Percentiles rank a stretch among this genome's conserved stretches.
phyloP scores from a whole-genome alignment of 1,139 yeast species.

The Geotrichum candidum region DNA sequence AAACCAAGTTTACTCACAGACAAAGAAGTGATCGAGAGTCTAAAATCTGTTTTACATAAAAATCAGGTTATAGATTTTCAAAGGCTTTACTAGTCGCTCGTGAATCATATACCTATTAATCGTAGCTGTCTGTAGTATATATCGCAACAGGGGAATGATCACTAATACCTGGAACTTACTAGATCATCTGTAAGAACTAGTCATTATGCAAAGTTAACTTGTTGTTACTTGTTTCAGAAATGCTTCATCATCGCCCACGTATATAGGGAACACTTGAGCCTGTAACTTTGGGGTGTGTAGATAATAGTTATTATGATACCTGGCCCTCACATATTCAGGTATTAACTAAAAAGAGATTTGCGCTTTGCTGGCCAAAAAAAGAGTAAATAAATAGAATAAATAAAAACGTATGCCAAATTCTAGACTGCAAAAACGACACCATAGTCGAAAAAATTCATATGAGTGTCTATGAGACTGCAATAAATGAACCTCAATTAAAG shows the following conservation, averaged over 20 bases:
- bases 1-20: background rate
- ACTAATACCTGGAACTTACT: background rate
- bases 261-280: background rate
- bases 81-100: background rate
- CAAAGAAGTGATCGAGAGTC: background rate
- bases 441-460: too few species aligned
- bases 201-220: background rate
- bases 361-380: background rate
- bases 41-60: background rate
- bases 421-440: too few species aligned
- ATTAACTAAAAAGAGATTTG: background rate
- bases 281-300: background rate
- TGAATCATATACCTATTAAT: background rate
- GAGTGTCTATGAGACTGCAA: background rate
- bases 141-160: too few species aligned
- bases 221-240: background rate
- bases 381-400: background rate
- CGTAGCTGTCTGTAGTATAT: background rate
- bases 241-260: background rate
- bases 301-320: background rate
- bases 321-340: background rate
- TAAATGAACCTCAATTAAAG: background rate
- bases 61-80: background rate
- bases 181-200: background rate
- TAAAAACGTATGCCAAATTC: background rate